A percentile compares a stretch with the other conserved stretches of the same genome.
Conservation (phyloP, 192 early-diverging fungal species). For the Coemansia aciculifera region DNA sequence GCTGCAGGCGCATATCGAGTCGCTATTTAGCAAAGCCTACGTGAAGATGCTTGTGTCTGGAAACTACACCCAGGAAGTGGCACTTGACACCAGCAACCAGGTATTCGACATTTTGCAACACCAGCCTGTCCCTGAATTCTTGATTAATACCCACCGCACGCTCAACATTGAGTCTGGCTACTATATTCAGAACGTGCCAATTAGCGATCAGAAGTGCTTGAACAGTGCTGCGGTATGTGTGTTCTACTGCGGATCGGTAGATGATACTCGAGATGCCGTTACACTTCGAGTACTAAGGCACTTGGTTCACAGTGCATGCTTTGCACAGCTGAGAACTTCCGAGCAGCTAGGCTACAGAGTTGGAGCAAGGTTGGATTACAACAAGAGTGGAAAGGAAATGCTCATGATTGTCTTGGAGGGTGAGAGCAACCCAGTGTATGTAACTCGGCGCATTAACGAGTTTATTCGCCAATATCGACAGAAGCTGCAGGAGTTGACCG, state of each 20-base stretch:
- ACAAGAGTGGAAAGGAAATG: conserved; percentile 1
- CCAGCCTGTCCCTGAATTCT: conserved; percentile 48
- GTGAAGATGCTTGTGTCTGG: conserved; percentile 81
- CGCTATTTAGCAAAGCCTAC: conserved; percentile 63
- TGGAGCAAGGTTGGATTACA: not conserved
- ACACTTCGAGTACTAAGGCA: conserved; percentile 65
- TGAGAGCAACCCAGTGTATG: conserved; percentile 72
- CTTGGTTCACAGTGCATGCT: conserved; percentile 76
- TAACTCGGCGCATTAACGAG: conserved; percentile 73
- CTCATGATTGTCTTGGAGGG: conserved; percentile 77
- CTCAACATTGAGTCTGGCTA: conserved; percentile 29
- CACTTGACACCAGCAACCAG: conserved; percentile 57
- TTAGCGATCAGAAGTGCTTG: conserved; percentile 66
- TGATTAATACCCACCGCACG: not conserved
- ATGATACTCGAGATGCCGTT: conserved; percentile 57
- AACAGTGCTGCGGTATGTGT: conserved; percentile 80
- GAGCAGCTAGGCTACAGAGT: conserved; percentile 71
- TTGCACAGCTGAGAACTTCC: conserved; percentile 88
- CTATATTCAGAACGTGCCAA: conserved; percentile 11
- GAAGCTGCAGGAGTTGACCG: conserved; percentile 48
- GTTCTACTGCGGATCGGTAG: conserved; percentile 71
- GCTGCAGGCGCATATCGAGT: conserved; percentile 69
- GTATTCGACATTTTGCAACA: conserved; percentile 59
- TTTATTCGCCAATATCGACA: conserved; percentile 67
- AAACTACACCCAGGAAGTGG: conserved; percentile 68